Percentiles rank a stretch among this genome's conserved stretches.
Evolutionary conservation across 1,284 basidiomycete species (phyloP).

Genomic region (Takashimella tepidaria): DNA sequence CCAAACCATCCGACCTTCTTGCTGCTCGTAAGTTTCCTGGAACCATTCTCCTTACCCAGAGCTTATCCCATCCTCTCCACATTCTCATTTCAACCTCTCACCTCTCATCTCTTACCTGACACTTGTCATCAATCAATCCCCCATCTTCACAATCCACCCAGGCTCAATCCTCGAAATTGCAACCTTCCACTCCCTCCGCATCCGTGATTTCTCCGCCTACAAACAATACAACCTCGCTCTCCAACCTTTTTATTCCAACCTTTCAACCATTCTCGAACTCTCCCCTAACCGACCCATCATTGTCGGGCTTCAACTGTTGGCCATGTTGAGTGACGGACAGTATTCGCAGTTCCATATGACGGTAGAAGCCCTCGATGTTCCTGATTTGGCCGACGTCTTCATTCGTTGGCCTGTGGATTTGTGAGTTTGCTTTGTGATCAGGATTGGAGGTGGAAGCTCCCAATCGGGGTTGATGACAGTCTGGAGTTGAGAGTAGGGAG

Average conservation of each 20-base stretch:
- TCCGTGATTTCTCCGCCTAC: slow-evolving; percentile 82
- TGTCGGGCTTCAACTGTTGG: slow-evolving; percentile 87
- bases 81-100: no score
- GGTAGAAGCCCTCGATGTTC: slow-evolving; percentile 74
- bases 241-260: slow-evolving; percentile 87
- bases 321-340: slow-evolving; percentile 89
- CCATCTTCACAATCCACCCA: no score
- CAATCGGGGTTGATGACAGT: not conserved
- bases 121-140: not conserved
- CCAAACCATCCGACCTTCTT: slow-evolving; percentile 40
- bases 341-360: slow-evolving; percentile 99
- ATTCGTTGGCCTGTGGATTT: slow-evolving; percentile 82
- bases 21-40: slow-evolving; percentile 39
- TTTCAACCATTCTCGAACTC: slow-evolving; percentile 64
- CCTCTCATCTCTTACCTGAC: not conserved
- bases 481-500: no score
- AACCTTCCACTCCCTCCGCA: slow-evolving; percentile 85
- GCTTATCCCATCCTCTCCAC: not conserved
- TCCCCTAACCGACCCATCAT: slow-evolving; percentile 84
- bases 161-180: slow-evolving; percentile 95
- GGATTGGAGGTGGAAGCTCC: not conserved
- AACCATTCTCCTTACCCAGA: not conserved
- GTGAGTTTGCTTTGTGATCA: slow-evolving; percentile 24
- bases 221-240: slow-evolving; percentile 93
- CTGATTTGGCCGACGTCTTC: slow-evolving; percentile 67